Evolutionary conservation across 441 rosid genomes (phyloP).

Genomic region (Capsella rubella): DNA sequence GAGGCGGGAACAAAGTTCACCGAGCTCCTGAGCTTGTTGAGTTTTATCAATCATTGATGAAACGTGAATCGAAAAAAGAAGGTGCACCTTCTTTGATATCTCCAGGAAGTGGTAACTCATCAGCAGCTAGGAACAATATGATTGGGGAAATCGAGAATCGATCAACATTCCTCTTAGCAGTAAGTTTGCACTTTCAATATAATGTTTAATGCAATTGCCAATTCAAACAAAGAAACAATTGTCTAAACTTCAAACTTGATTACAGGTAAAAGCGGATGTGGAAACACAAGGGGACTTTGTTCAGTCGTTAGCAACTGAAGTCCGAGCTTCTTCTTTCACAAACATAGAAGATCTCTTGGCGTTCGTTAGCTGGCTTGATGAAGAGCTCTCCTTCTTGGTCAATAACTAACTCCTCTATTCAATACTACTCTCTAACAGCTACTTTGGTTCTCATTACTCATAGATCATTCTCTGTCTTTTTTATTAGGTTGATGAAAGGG

Average conservation of each 20-base stretch:
- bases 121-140: conserved; percentile 91
- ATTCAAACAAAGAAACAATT: conserved; percentile 25
- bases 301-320: conserved; percentile 88
- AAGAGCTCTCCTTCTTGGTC: conserved; percentile 98
- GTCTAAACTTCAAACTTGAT: conserved; percentile 36
- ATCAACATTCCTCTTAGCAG: conserved; percentile 96
- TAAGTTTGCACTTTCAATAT: conserved; percentile 34
- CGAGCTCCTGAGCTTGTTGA: conserved; percentile 95
- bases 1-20: conserved; percentile 84
- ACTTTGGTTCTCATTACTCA: conserved; percentile 7
- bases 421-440: conserved; percentile 19
- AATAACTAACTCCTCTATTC: conserved; percentile 25
- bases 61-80: conserved; percentile 94
- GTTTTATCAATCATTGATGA: conserved; percentile 93
- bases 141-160: conserved; percentile 94
- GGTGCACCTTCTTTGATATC: conserved; percentile 58
- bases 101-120: conserved; percentile 67
- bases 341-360: conserved; percentile 79
- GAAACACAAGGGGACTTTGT: conserved; percentile 99
- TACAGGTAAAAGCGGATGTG: conserved; percentile 96
- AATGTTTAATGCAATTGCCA: not conserved
- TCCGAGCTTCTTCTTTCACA: conserved; percentile 83
- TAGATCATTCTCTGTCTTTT: conserved; percentile 3
- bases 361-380: conserved; percentile 99
- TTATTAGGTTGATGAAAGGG: conserved; percentile 89